Base-by-base conservation (phyloP, 2,329 filamentous ascomycete species). In the Ceratocystiopsis sp. region DNA sequence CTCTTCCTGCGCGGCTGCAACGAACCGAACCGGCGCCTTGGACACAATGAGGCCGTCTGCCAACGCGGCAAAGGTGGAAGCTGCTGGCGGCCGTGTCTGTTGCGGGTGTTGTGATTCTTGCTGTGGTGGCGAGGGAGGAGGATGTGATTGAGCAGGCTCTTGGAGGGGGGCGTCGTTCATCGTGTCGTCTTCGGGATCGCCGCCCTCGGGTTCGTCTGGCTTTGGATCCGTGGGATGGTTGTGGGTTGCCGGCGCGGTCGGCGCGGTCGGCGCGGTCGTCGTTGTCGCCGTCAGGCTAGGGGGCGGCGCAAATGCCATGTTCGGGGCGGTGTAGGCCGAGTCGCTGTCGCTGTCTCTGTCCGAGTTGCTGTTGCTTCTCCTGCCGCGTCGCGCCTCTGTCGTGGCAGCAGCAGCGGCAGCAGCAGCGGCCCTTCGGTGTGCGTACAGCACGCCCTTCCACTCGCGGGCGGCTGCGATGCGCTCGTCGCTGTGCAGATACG, bases 401-500 rank as follows among this genome's bases (percentile, higher is more conserved):
- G 4, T 4, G 10, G 33, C 12, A 7, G 29, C 29, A 12, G 29
- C 29, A 12, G 29, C 29, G 29, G 29, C 29, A 12, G 29, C 29
- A 12, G 29, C 29, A 12, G 33, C 33, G 3, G 33, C 33, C 7
- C 16, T 66, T 51, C 69, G 69, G 55, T 86, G 82, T 14, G 76
- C 75, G 57, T 91, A 87, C 14, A 94, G 66, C 35, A 82, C 64
- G 36, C 79, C 75, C 57, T 87, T 93, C 87, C 87, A 95, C 53
- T 93, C 85, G 45, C 75, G 71, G 4, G 86, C 73, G 56, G 93
- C 85, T 16, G 72, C 66, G 46, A 87, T 74, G 55, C 84, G 80
- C 61, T 93, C 86, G 46, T 93, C 84, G 54, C 84, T 91, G 47
- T 78, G 69, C 46, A 83, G 72, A 56, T 91, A 95, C 54, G 89